A percentile compares a stretch with the other conserved stretches of the same genome.
These are phyloP conservation scores for Miscanthus sacchariflorus DNA, from an alignment of 202 grass and related monocot species.

Conservation along the genomic window DNA sequence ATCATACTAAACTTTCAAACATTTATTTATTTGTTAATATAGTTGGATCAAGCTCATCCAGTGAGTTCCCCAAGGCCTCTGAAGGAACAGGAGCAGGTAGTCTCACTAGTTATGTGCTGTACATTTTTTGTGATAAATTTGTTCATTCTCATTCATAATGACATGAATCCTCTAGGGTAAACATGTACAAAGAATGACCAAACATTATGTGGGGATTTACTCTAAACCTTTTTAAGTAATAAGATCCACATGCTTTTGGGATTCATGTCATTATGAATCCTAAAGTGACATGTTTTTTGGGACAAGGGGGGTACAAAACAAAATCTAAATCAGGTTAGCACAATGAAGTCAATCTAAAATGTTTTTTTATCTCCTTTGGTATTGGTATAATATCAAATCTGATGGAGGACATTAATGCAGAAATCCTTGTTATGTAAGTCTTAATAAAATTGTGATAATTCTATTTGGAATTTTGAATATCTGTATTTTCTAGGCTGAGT, in stretches of 20 bases:
- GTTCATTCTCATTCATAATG: conserved; percentile 38
- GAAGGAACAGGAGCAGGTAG: conserved; percentile 74
- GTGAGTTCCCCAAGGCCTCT: conserved; percentile 36
- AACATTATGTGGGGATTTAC: background rate
- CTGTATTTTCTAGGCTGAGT: conserved; percentile 2
- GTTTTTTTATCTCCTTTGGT: background rate
- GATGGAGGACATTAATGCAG: conserved; percentile 12
- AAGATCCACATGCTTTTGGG: conserved; percentile 14
- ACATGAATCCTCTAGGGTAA: conserved; percentile 21
- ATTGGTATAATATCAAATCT: conserved; percentile 27
- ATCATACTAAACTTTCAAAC: conserved; percentile 33
- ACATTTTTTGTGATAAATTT: conserved; percentile 20
- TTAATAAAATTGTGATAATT: conserved; percentile 19
- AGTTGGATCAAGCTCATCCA: conserved; percentile 71
- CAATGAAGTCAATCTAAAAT: background rate
- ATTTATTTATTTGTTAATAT: conserved; percentile 52
- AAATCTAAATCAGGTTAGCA: background rate
- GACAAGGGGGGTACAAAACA: background rate
- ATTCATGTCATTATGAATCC: background rate
- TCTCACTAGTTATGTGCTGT: conserved; percentile 35
- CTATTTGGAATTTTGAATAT: conserved; percentile 12
- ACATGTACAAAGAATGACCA: background rate
- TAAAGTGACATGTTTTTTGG: background rate
- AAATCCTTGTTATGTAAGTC: conserved; percentile 8
- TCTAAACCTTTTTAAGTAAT: background rate